Conservation (phyloP, 1,139 yeast genomes). For the Kurtzmaniella natalensis region DNA sequence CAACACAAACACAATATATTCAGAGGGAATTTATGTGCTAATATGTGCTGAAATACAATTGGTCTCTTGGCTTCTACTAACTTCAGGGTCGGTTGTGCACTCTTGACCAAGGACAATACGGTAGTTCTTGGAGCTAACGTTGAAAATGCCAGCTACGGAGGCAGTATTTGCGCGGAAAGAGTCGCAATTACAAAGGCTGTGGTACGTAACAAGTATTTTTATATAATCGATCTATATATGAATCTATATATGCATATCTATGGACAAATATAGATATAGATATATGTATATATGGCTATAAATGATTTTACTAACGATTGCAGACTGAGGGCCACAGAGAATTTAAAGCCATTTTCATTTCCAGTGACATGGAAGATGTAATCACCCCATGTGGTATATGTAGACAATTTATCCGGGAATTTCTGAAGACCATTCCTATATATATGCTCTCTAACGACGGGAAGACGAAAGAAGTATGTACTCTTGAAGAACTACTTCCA, state of each 20-base stretch:
- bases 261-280: too few relatives aligned
- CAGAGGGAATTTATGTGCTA: too few relatives aligned
- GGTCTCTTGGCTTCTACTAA: constrained; percentile 5
- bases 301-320: not conserved
- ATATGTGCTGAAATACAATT: not conserved
- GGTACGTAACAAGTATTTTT: constrained; percentile 19
- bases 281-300: too few relatives aligned
- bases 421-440: constrained; percentile 49
- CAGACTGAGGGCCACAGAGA: constrained; percentile 39
- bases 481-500: constrained; percentile 56
- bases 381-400: constrained; percentile 94
- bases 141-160: constrained; percentile 91
- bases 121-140: constrained; percentile 75
- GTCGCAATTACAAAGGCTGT: constrained; percentile 70
- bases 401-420: constrained; percentile 82
- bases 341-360: constrained; percentile 65
- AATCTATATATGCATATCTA: too few relatives aligned
- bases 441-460: constrained; percentile 60
- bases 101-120: constrained; percentile 50
- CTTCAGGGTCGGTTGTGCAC: constrained; percentile 72
- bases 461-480: not conserved
- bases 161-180: constrained; percentile 87
- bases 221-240: not conserved
- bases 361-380: constrained; percentile 56
- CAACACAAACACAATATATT: too few relatives aligned